Evolutionary conservation across 129 eudicot species (phyloP), one percentile per base, ranked within the genome.

Genomic region (Silybum marianum): DNA sequence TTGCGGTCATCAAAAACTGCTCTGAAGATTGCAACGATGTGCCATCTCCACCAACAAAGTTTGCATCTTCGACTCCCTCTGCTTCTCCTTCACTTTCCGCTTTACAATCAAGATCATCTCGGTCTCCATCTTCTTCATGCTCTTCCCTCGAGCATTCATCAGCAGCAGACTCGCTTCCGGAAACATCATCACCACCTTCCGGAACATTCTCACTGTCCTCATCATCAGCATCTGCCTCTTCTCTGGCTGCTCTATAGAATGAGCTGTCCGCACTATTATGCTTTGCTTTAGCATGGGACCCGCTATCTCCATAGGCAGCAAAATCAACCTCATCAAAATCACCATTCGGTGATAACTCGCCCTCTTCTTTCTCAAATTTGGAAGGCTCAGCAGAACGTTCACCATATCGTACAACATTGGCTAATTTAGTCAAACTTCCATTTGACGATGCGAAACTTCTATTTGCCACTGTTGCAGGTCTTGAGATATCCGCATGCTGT

Each of bases 61-160:
- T 91, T 63, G 87, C 91, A 82, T 91, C 94, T 71, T 87, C 88
- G 14, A 75, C 75, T 9, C 90, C 94, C 67, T 94, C 97, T 0
- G 84, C 99, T 77, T 93, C 98, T 24, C 99, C 94, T 91, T 93
- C 98, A 83, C 99, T 95, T 87, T 95, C 99, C 24, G 83, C 98
- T 86, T 95, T 95, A 78, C 86, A 92, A 71, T 94, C 96, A 80
- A 88, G 77, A 42, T 94, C 98, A 74, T 94, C 94, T 65, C 72
- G 89, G 60, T 90, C 93, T 54, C 86, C 89, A 77, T 89, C 96
- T 78, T 88, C 99, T 81, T 90, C 97, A 39, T 88, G 86, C 81
- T 88, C 98, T 77, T 95, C 97, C 72, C 89, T 78, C 9, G 97
- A 95, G 83, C 90, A 86, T 74, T 91, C 99, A 83, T 93, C 99